phyloP scores from a whole-genome alignment of 192 early-diverging fungal species.

The Rhizoclosmatium globosum region DNA sequence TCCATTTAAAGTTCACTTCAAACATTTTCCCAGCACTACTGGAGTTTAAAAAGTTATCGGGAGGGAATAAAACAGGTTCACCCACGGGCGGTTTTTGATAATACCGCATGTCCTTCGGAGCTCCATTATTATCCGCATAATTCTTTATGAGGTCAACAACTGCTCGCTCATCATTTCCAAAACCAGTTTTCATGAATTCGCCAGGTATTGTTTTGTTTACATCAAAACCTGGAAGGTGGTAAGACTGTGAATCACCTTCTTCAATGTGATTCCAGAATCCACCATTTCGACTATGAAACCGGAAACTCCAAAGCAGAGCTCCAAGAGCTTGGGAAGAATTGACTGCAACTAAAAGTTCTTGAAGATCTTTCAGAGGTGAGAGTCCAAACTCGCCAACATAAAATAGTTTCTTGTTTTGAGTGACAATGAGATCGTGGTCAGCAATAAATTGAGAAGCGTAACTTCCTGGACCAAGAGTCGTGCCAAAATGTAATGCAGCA shows the following conservation, averaged over 20 bases:
- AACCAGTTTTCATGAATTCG: not conserved
- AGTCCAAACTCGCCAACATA: conserved; percentile 46
- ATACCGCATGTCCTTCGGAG: not conserved
- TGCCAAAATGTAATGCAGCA: not conserved
- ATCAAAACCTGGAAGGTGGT: conserved; percentile 51
- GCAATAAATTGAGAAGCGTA: not conserved
- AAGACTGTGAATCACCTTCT: conserved; percentile 34
- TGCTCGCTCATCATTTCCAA: not conserved
- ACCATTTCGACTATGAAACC: conserved; percentile 39
- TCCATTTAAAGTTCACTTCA: not conserved
- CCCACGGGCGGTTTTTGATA: not conserved
- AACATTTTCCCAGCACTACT: not conserved
- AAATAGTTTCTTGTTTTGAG: conserved; percentile 25
- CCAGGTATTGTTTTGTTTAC: not conserved
- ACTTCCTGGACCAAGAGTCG: not conserved
- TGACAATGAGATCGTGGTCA: not conserved
- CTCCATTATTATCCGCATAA: no score
- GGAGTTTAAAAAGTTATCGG: not conserved
- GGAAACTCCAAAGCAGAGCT: conserved; percentile 44
- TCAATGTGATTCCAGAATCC: conserved; percentile 54
- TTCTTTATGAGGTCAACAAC: not conserved
- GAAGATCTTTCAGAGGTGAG: not conserved
- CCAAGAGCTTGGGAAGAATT: not conserved
- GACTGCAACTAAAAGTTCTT: conserved; percentile 1
- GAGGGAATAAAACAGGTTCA: not conserved